phyloP scores from a whole-genome alignment of 2,329 filamentous ascomycete genomes.

The Thielaviopsis populi region DNA sequence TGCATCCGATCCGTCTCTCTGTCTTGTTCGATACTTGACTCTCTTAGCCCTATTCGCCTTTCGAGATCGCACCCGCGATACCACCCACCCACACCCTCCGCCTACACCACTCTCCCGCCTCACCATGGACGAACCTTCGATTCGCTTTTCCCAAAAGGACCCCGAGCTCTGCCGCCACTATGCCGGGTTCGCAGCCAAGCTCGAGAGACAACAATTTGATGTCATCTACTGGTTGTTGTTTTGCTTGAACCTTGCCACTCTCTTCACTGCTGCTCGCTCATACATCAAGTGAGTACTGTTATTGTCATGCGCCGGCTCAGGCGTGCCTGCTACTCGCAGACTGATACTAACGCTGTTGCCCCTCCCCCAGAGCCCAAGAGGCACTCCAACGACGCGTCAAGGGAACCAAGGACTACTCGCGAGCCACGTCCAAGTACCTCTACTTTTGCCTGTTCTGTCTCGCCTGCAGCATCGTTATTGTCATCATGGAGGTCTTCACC shows the following conservation, averaged over 20 bases:
- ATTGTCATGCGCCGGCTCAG: not conserved
- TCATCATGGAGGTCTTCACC: constrained; percentile 40
- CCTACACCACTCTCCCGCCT: not conserved
- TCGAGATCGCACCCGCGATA: too few species aligned
- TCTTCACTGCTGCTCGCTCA: constrained; percentile 31
- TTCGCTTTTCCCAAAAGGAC: constrained; percentile 18
- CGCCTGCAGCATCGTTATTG: constrained; percentile 28
- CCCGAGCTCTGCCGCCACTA: constrained; percentile 26
- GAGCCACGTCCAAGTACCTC: constrained; percentile 30
- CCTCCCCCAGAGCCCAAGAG: constrained; percentile 23
- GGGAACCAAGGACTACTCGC: constrained; percentile 23
- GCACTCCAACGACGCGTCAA: constrained; percentile 26
- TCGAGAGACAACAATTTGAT: constrained; percentile 30
- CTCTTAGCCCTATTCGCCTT: too few species aligned
- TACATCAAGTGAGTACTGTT: constrained; percentile 26
- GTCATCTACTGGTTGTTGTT: constrained; percentile 35
- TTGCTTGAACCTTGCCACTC: constrained; percentile 28
- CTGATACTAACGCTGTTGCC: not conserved
- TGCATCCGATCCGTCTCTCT: not conserved
- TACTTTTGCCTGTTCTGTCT: constrained; percentile 32
- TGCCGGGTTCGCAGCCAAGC: constrained; percentile 31
- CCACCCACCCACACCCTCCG: not conserved
- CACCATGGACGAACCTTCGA: constrained; percentile 2
- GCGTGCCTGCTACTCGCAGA: not conserved
- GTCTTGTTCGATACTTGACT: not conserved